Conservation (phyloP, 1,139 yeast genomes). For the Candida sp. region DNA sequence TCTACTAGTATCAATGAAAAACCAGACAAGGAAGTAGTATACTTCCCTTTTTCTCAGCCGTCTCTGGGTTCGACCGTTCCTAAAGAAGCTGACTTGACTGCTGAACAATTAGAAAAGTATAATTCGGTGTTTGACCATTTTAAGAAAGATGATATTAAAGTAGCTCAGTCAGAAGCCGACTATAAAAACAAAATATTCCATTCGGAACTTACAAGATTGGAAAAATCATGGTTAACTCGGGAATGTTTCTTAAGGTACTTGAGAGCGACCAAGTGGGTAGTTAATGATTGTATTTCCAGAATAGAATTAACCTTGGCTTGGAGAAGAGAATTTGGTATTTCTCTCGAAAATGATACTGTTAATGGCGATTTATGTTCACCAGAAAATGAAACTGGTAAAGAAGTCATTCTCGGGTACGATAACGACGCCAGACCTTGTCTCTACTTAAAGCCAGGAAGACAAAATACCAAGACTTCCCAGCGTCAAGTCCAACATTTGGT, state of each 20-base stretch:
- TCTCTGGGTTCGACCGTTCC: constrained; percentile 52
- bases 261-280: constrained; percentile 46
- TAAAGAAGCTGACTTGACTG: constrained; percentile 40
- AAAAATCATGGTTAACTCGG: constrained; percentile 45
- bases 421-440: constrained; percentile 47
- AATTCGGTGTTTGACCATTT: constrained; percentile 57
- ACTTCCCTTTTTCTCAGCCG: constrained; percentile 52
- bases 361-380: constrained; percentile 27
- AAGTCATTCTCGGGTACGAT: constrained; percentile 45
- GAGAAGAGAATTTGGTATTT: constrained; percentile 47
- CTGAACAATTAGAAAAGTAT: constrained; percentile 59
- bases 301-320: constrained; percentile 43
- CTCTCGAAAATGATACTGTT: constrained; percentile 26
- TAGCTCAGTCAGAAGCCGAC: constrained; percentile 40
- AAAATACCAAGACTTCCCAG: constrained; percentile 42
- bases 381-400: constrained; percentile 48
- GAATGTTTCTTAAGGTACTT: constrained; percentile 47
- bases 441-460: constrained; percentile 48
- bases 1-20: constrained; percentile 1
- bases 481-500: constrained; percentile 48
- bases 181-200: constrained; percentile 21
- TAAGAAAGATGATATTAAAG: constrained; percentile 36
- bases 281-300: constrained; percentile 36
- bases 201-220: constrained; percentile 21
- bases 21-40: constrained; percentile 8